Evolutionary conservation across 2,329 filamentous ascomycete species (phyloP).

Genomic region (Thyridium curvatum): DNA sequence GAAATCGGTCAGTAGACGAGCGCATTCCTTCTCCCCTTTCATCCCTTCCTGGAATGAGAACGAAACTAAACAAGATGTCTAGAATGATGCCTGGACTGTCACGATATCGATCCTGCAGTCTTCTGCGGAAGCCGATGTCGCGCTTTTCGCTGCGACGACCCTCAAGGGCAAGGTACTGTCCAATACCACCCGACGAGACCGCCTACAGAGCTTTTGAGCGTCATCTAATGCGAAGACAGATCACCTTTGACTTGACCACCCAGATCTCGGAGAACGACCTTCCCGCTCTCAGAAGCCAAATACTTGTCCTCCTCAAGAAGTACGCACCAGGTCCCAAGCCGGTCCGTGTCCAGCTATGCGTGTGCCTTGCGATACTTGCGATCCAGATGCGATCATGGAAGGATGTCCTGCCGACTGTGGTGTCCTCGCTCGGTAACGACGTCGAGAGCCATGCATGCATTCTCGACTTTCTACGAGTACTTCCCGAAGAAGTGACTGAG

Average conservation of each 20-base stretch:
- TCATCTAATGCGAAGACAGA: slow-evolving; percentile 45
- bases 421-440: slow-evolving; percentile 69
- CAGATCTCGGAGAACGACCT: slow-evolving; percentile 76
- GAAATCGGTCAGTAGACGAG: slow-evolving; percentile 72
- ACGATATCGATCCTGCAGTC: slow-evolving; percentile 84
- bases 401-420: slow-evolving; percentile 79
- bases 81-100: slow-evolving; percentile 87
- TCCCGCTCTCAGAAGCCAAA: slow-evolving; percentile 71
- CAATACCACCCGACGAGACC: slow-evolving; percentile 1
- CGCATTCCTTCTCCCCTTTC: slow-evolving; percentile 1
- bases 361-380: slow-evolving; percentile 88
- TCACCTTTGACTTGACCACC: slow-evolving; percentile 84
- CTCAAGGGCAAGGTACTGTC: slow-evolving; percentile 85
- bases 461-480: slow-evolving; percentile 91
- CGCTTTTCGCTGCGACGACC: slow-evolving; percentile 93
- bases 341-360: slow-evolving; percentile 85
- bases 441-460: slow-evolving; percentile 78
- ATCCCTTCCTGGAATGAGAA: neutral
- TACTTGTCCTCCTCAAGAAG: slow-evolving; percentile 72
- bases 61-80: slow-evolving; percentile 2
- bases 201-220: slow-evolving; percentile 4
- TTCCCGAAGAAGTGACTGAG: slow-evolving; percentile 98
- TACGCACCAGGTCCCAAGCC: slow-evolving; percentile 79
- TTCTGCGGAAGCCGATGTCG: slow-evolving; percentile 73
- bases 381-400: slow-evolving; percentile 97